Base-by-base conservation (phyloP, 2,329 filamentous ascomycete species). In the Amesomyces nigricolor region DNA sequence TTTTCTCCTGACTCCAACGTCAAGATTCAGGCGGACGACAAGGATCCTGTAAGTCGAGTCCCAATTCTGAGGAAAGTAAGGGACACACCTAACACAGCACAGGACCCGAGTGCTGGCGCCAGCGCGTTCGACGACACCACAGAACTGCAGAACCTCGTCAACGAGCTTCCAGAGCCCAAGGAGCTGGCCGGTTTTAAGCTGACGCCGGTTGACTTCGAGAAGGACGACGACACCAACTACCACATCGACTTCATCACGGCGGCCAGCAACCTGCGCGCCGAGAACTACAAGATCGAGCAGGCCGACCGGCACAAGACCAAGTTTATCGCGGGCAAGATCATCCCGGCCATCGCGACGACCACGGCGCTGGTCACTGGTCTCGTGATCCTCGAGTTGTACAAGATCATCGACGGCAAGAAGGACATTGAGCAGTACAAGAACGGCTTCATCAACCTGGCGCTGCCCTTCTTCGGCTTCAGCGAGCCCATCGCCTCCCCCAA, bases 371-470 rank as follows among this genome's bases (percentile, higher is more conserved):
- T 97, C 11, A 99, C 94, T 2, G 94, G 94, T 56, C 79, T 99
- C 45, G 91, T 99, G 51, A 81, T 95, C 14, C 76, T 99, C 45
- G 94, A 99, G 76, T 76, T 97, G 47, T 96, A 89, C 85, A 99
- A 99, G 83, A 82, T 99, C 61, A 79, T 99, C 45, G 94, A 97
- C 67, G 92, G 91, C 68, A 96, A 99, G 79, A 83, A 81, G n/a
- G 90, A 97, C 64, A 87, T 96, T 62, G 94, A 97, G 75, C 89
- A 97, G 73, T 99, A 95, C 85, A 97, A 97, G 82, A 99, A 99
- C 69, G 94, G 94, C 14, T 99, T 99, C 72, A 80, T 97, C 74
- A 99, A 99, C 75, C 75, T 99, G 63, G 94, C 94, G 1, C 76
- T 99, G 61, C 94, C 94, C 0, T 97, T 99, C 81, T 96, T 99